These are phyloP conservation scores for Chaetomium sp. DNA, from an alignment of 2,329 filamentous ascomycete species.

Conservation along the genomic window DNA sequence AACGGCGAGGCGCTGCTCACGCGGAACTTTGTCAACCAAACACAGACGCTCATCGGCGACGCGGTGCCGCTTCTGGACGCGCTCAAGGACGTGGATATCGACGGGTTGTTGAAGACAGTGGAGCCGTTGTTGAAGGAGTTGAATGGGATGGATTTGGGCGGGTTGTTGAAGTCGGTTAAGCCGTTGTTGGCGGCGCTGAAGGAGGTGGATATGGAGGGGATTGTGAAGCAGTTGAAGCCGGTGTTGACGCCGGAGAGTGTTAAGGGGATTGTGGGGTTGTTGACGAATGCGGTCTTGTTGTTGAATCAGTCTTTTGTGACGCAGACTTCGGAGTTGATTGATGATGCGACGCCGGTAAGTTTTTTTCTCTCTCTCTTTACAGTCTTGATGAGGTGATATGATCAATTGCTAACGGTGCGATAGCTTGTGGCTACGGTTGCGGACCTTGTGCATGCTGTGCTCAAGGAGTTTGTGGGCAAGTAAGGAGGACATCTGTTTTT, in stretches of 20 bases:
- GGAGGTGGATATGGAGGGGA: slow-evolving; percentile 10
- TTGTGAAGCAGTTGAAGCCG: slow-evolving; percentile 24
- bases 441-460: slow-evolving; percentile 7
- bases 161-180: slow-evolving; percentile 9
- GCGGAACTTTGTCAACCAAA: slow-evolving; percentile 35
- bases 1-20: slow-evolving; percentile 30
- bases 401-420: not conserved
- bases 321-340: slow-evolving; percentile 38
- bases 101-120: slow-evolving; percentile 24
- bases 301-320: slow-evolving; percentile 35
- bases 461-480: slow-evolving; percentile 13
- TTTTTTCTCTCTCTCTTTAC: no score
- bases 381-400: no score
- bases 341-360: slow-evolving; percentile 33
- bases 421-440: slow-evolving; percentile 12
- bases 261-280: slow-evolving; percentile 31
- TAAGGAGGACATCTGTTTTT: not conserved
- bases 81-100: slow-evolving; percentile 33
- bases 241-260: slow-evolving; percentile 35
- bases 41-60: slow-evolving; percentile 32
- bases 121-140: slow-evolving; percentile 11
- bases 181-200: slow-evolving; percentile 9
- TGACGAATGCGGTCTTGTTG: slow-evolving; percentile 35
- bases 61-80: slow-evolving; percentile 33
- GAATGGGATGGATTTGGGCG: slow-evolving; percentile 8